Percentiles rank a stretch among this genome's conserved stretches.
Conservation (phyloP, 2,329 filamentous ascomycete species). For the Cercospora janseana region DNA sequence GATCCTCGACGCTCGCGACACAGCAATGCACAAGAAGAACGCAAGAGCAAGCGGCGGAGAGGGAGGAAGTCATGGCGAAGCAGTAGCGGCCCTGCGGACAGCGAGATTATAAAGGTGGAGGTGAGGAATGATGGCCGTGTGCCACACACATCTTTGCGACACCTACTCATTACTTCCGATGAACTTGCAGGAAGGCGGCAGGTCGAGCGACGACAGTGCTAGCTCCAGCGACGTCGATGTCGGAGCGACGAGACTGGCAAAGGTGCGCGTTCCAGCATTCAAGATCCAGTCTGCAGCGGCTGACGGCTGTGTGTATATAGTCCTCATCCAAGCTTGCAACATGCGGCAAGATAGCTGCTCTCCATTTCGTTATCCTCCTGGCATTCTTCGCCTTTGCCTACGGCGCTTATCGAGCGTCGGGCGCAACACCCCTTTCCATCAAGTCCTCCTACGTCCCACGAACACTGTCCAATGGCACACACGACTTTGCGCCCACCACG, state of each 20-base stretch:
- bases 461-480: slow-evolving; percentile 72
- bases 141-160: neutral
- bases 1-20: slow-evolving; percentile 25
- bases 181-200: slow-evolving; percentile 59
- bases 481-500: slow-evolving; percentile 85
- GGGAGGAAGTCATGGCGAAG: slow-evolving; percentile 43
- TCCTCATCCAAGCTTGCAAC: slow-evolving; percentile 37
- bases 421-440: slow-evolving; percentile 12
- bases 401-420: slow-evolving; percentile 57
- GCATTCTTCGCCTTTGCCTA: slow-evolving; percentile 57
- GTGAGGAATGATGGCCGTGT: neutral
- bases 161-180: neutral
- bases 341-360: slow-evolving; percentile 41
- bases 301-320: slow-evolving; percentile 7
- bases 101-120: slow-evolving; percentile 81
- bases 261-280: slow-evolving; percentile 26
- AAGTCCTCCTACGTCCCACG: slow-evolving; percentile 18
- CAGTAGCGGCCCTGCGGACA: slow-evolving; percentile 61
- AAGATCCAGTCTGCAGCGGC: neutral
- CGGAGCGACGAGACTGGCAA: slow-evolving; percentile 42
- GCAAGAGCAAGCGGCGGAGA: slow-evolving; percentile 24
- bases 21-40: no score
- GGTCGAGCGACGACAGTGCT: slow-evolving; percentile 29
- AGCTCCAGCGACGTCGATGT: slow-evolving; percentile 48
- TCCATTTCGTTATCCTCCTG: slow-evolving; percentile 49